Conservation (phyloP, 345 rosid species). For the Syzygium aqueum region DNA sequence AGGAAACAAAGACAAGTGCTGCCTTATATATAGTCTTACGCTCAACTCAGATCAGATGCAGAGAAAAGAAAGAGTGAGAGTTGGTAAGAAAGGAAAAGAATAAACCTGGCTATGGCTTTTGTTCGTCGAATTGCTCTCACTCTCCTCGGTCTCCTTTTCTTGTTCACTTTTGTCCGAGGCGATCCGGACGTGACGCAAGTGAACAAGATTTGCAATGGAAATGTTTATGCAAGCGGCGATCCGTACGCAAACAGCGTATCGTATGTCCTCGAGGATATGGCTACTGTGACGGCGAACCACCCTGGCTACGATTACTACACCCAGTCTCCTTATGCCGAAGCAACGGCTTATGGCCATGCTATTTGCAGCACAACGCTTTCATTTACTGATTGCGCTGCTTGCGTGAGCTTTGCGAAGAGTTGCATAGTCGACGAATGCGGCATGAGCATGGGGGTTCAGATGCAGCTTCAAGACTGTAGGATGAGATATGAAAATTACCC, state of each 20-base stretch:
- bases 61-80: background rate
- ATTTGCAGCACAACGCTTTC: background rate
- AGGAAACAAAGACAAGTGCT: background rate
- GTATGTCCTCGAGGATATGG: background rate
- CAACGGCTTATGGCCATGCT: background rate
- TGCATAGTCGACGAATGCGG: background rate
- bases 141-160: background rate
- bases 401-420: background rate
- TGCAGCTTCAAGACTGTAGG: background rate
- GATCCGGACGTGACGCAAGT: background rate
- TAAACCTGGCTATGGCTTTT: background rate
- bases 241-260: background rate
- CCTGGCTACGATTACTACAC: background rate
- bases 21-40: background rate
- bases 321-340: background rate
- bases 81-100: background rate
- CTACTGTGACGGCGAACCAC: background rate
- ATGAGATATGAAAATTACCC: background rate
- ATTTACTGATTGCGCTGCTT: background rate
- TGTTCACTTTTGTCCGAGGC: background rate
- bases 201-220: background rate
- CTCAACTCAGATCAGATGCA: background rate
- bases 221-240: background rate
- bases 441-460: background rate
- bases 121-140: background rate